These are phyloP conservation scores for Zasmidium citrigriseum DNA, from an alignment of 2,329 filamentous ascomycete genomes.

Conservation along the genomic window DNA sequence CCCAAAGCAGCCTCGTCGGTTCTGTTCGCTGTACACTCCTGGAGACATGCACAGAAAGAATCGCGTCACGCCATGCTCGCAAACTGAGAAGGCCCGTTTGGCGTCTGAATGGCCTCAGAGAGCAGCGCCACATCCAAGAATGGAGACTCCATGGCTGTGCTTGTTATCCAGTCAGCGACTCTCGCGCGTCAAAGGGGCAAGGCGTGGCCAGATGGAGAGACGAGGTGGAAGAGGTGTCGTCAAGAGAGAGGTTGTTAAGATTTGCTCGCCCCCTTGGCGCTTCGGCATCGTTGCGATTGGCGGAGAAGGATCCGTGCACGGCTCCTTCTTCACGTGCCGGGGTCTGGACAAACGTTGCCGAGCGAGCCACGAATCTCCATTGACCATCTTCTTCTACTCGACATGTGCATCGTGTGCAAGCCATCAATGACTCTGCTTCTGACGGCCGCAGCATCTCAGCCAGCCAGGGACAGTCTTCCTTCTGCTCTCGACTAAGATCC, in stretches of 20 bases:
- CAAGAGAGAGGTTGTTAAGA: neutral
- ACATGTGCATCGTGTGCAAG: neutral
- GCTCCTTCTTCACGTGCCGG: neutral
- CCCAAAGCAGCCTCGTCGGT: neutral
- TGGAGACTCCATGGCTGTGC: neutral
- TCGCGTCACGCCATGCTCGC: neutral
- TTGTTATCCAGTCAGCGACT: neutral
- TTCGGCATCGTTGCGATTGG: neutral
- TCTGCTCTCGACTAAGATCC: neutral
- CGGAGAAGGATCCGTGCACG: neutral
- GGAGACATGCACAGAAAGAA: neutral
- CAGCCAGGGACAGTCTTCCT: neutral
- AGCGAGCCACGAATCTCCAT: neutral
- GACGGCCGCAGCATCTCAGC: neutral
- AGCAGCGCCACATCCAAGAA: neutral
- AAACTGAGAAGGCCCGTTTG: neutral
- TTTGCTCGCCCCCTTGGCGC: neutral
- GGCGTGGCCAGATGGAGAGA: neutral
- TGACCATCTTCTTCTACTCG: neutral
- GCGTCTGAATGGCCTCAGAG: neutral
- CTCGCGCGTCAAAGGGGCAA: neutral
- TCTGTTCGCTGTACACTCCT: neutral
- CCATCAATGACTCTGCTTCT: neutral
- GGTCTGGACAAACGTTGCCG: neutral
- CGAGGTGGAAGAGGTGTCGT: neutral